A percentile compares a stretch with the other conserved stretches of the same genome.
Conservation (phyloP, 208 protist species). For the Acanthamoeba castellanii region DNA sequence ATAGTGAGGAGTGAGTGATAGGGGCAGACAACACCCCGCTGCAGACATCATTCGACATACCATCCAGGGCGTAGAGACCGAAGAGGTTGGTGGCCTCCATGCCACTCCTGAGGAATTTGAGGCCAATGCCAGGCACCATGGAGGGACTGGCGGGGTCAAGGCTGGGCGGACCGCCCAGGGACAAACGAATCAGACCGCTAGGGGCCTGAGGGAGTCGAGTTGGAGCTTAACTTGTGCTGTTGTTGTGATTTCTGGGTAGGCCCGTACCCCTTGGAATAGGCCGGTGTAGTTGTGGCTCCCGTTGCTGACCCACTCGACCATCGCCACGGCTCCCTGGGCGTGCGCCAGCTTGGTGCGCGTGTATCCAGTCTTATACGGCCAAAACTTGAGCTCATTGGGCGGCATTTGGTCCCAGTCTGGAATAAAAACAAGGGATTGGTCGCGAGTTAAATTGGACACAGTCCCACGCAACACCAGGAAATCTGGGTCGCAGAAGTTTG, state of each 20-base stretch:
- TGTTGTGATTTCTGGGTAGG: background rate
- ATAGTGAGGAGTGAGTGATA: background rate
- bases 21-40: no score
- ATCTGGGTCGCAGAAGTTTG: background rate
- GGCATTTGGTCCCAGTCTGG: background rate
- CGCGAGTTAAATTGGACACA: no score
- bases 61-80: background rate
- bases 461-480: no score
- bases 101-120: conserved; percentile 33
- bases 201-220: background rate
- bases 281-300: conserved; percentile 36
- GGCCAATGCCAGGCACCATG: background rate
- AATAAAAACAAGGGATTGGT: background rate
- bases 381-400: background rate
- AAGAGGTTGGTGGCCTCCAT: background rate
- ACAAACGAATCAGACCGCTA: conserved; percentile 29
- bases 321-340: background rate
- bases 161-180: background rate
- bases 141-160: background rate
- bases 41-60: background rate
- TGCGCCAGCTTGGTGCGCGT: background rate
- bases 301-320: background rate
- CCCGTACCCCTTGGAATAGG: conserved; percentile 1
- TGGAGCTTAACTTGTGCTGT: background rate
- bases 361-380: background rate